Base-by-base conservation (phyloP, 495 filamentous ascomycete species). In the Penicillium macrosclerotiorum region DNA sequence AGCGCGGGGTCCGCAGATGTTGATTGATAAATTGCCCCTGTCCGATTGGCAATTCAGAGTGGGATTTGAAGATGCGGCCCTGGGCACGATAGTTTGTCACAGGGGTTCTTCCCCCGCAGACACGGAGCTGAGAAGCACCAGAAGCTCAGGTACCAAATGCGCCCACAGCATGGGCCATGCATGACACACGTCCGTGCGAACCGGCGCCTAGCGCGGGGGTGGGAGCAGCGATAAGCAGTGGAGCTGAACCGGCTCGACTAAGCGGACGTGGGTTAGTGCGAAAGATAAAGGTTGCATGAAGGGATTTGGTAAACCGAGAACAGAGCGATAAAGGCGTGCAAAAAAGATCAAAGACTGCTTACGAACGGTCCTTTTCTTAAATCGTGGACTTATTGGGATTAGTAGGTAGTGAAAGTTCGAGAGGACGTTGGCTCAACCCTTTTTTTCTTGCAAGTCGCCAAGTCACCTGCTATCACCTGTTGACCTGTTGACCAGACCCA, bases 171-270 rank as follows among this genome's bases (percentile, higher is more conserved):
- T 43, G 16, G n/a, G n/a, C n/a, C 12, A 16, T 37, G 42, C 33
- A 45, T 18, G 42, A 37, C 42, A 45, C 24, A 18, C 22, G 34
- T 44, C 50, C 45, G 44, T 53, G 44, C 33, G 24, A 17, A 4
- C 14, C 32, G 31, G 43, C 43, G 43, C 43, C 43, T 46, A 53
- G 52, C 52, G 52, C 52, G 52, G 52, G 47, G 47, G 52, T 47
- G 52, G 52, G 47, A 42, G 29, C 22, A 26, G 32, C 36, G 50
- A 44, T 53, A 47, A 50, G 45, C 45, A 30, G 25, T 29, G 42
- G 54, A 23, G 45, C 11, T 18, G 16, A 32, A 6, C 13, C 8
- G 35, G 12, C 19, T 20, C 24, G 5, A 7, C 30, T 5, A 7
- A 12, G 13, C n/a, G 6, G 13, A 33, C 7, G 14, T 12, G 13